phyloP scores from a whole-genome alignment of 768 basidiomycete species.

The Amanita fuliginea region DNA sequence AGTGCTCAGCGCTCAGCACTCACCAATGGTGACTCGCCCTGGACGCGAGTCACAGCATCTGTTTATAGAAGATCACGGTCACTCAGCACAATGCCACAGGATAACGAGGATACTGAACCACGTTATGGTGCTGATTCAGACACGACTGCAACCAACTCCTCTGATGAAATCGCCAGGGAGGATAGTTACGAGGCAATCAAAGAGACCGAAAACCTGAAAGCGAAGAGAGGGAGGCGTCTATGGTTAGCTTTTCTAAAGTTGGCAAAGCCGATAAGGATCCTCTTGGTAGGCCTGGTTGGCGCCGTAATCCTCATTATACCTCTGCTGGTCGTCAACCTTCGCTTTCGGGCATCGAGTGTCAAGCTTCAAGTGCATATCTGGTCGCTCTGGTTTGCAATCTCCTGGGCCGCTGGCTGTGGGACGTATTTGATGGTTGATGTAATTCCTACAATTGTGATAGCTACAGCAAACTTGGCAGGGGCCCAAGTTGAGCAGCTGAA shows the following conservation, averaged over 20 bases:
- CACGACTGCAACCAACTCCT: constrained; percentile 44
- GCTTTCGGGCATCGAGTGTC: constrained; percentile 37
- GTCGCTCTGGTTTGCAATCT: constrained; percentile 60
- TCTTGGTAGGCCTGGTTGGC: constrained; percentile 50
- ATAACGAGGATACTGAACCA: neutral
- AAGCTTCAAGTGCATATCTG: constrained; percentile 48
- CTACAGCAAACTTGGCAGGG: constrained; percentile 41
- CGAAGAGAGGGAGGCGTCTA: constrained; percentile 49
- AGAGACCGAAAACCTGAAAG: constrained; percentile 26
- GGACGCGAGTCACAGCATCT: too few relatives aligned
- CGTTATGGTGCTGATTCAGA: neutral
- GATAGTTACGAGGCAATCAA: constrained; percentile 36
- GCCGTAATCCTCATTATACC: constrained; percentile 58
- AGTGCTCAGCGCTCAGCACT: too few relatives aligned
- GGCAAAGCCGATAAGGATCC: constrained; percentile 43
- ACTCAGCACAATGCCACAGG: neutral
- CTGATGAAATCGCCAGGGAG: constrained; percentile 72
- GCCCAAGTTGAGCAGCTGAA: constrained; percentile 57
- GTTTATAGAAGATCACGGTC: too few relatives aligned
- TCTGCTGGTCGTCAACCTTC: constrained; percentile 54
- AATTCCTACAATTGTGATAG: constrained; percentile 44
- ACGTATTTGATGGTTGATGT: constrained; percentile 59
- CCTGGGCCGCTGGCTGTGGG: constrained; percentile 49
- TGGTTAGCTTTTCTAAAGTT: constrained; percentile 62
- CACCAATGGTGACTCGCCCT: too few relatives aligned